phyloP scores from a whole-genome alignment of 1,284 basidiomycete species.

The Thelephora terrestris region DNA sequence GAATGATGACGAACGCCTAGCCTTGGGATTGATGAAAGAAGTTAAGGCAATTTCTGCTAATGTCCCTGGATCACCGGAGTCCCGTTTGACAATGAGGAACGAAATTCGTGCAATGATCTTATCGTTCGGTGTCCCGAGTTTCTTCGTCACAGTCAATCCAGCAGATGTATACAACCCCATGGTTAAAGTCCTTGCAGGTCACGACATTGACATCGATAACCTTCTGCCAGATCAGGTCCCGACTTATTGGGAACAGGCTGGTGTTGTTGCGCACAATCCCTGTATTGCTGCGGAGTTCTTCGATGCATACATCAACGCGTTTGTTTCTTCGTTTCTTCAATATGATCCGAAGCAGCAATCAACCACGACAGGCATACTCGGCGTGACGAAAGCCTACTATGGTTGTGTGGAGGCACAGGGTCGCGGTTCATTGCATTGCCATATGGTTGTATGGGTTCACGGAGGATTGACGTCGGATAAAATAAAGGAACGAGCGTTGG shows the following conservation, averaged over 20 bases:
- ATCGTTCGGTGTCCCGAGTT: conserved; percentile 20
- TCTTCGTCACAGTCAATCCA: conserved; percentile 32
- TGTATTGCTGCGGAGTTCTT: too few relatives aligned
- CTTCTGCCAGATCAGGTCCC: too few relatives aligned
- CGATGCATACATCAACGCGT: too few relatives aligned
- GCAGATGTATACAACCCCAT: conserved; percentile 29
- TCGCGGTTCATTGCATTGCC: conserved; percentile 10
- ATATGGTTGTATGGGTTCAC: conserved; percentile 13
- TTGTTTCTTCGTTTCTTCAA: background rate
- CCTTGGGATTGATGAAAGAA: conserved; percentile 23
- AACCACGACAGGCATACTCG: conserved; percentile 6
- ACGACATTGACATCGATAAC: conserved; percentile 8
- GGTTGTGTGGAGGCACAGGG: conserved; percentile 12
- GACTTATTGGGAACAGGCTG: conserved; percentile 1
- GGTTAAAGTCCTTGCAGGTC: conserved; percentile 24
- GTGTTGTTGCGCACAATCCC: too few relatives aligned
- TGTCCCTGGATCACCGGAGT: too few relatives aligned
- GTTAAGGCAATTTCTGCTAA: conserved; percentile 8
- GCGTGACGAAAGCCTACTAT: conserved; percentile 7
- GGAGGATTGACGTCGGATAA: conserved; percentile 5
- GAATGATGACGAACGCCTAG: conserved; percentile 17
- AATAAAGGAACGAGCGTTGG: background rate
- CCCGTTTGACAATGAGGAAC: conserved; percentile 19
- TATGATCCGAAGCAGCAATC: background rate
- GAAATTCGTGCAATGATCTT: conserved; percentile 26